phyloP scores from a whole-genome alignment of 2,329 filamentous ascomycete species.

The Cucurbitaria berberidis region DNA sequence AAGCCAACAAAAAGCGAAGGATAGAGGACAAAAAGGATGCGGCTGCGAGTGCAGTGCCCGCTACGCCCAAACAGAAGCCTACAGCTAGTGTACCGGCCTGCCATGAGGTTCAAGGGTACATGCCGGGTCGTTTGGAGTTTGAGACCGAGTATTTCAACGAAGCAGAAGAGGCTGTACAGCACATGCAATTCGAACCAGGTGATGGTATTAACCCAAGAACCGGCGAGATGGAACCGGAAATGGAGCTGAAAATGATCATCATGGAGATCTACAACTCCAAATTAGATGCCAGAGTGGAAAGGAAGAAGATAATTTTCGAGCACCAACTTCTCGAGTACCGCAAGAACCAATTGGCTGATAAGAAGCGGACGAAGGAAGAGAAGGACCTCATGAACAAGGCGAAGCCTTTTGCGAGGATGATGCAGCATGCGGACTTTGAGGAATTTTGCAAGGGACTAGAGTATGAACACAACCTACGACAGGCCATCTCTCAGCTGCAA shows the following conservation, averaged over 20 bases:
- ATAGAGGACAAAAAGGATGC: slow-evolving; percentile 92
- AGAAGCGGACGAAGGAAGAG: slow-evolving; percentile 96
- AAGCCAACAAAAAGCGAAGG: slow-evolving; percentile 86
- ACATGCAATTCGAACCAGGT: slow-evolving; percentile 97
- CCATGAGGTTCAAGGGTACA: slow-evolving; percentile 98
- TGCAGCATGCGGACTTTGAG: slow-evolving; percentile 92
- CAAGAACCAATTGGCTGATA: slow-evolving; percentile 87
- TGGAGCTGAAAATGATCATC: slow-evolving; percentile 95
- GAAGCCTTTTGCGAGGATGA: slow-evolving; percentile 95
- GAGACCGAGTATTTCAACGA: slow-evolving; percentile 98
- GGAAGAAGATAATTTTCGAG: slow-evolving; percentile 96
- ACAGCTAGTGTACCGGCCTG: slow-evolving; percentile 94
- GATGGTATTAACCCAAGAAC: slow-evolving; percentile 87
- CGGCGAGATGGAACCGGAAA: slow-evolving; percentile 89
- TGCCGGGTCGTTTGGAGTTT: slow-evolving; percentile 96
- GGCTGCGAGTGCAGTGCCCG: slow-evolving; percentile 80
- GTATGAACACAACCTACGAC: slow-evolving; percentile 87
- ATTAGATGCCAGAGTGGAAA: slow-evolving; percentile 85
- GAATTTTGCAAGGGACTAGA: slow-evolving; percentile 82
- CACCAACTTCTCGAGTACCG: slow-evolving; percentile 92
- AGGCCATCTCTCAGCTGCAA: slow-evolving; percentile 88
- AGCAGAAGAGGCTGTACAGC: slow-evolving; percentile 95
- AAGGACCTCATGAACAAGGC: slow-evolving; percentile 88
- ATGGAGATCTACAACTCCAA: slow-evolving; percentile 98
- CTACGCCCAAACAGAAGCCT: slow-evolving; percentile 92